Conservation (phyloP, 2,329 filamentous ascomycete genomes). For the Cladosporium velox region DNA sequence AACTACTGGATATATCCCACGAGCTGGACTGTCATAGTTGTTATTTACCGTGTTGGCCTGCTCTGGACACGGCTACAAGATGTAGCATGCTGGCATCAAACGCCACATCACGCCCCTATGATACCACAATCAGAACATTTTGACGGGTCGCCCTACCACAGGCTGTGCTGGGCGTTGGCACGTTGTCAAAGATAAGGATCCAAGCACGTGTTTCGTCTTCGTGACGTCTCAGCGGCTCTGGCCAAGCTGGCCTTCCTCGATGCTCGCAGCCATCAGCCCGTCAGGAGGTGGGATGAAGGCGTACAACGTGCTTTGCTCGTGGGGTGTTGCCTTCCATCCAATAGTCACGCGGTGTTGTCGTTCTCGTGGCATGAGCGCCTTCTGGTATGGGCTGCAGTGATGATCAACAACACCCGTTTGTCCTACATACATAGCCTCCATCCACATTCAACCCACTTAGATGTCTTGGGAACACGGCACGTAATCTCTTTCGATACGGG, state of each 20-base stretch:
- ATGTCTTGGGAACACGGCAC: constrained; percentile 10
- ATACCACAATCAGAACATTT: neutral
- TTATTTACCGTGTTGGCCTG: neutral
- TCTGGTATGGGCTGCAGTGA: neutral
- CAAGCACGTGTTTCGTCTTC: constrained; percentile 18
- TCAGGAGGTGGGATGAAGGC: constrained; percentile 3
- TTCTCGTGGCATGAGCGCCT: neutral
- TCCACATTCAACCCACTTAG: neutral
- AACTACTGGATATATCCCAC: neutral
- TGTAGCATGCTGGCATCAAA: neutral
- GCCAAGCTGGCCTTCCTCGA: neutral
- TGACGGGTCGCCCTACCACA: neutral
- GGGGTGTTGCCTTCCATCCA: neutral
- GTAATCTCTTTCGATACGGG: neutral
- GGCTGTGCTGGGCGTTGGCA: constrained; percentile 5
- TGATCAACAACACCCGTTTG: constrained; percentile 1
- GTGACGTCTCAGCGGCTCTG: constrained; percentile 13
- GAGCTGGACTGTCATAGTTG: neutral
- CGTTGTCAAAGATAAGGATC: constrained; percentile 17
- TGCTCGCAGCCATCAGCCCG: neutral
- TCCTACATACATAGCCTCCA: constrained; percentile 1
- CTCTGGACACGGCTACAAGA: neutral
- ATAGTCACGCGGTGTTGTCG: constrained; percentile 2
- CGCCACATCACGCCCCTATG: neutral
- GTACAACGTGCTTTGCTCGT: neutral